Evolutionary conservation across 1,284 basidiomycete genomes (phyloP).

Genomic region (Ganoderma multipileum): DNA sequence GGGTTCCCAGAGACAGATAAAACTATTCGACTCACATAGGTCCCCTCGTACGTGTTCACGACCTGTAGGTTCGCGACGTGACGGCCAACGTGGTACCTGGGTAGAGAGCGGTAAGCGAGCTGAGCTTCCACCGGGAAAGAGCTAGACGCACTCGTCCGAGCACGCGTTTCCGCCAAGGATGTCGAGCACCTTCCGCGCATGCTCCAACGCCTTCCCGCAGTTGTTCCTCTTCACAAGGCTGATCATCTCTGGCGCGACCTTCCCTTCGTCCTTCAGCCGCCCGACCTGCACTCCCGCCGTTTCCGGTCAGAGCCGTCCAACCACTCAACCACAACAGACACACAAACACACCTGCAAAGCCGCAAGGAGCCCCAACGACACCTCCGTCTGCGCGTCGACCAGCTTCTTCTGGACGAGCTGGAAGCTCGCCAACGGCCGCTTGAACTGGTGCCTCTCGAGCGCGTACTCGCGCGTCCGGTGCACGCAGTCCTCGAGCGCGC

Average conservation of each 20-base stretch:
- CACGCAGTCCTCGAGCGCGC: constrained; percentile 93
- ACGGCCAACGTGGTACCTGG: constrained; percentile 86
- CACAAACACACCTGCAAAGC: constrained; percentile 54
- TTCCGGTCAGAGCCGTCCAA: background rate
- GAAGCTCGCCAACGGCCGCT: constrained; percentile 90
- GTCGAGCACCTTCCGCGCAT: constrained; percentile 82
- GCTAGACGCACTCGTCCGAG: constrained; percentile 79
- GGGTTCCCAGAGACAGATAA: background rate
- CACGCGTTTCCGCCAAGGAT: constrained; percentile 92
- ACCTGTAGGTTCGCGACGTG: constrained; percentile 94
- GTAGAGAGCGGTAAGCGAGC: background rate
- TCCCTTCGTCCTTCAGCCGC: constrained; percentile 85
- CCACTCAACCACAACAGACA: background rate
- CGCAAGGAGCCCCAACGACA: constrained; percentile 83
- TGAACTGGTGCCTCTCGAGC: constrained; percentile 90
- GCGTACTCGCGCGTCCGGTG: constrained; percentile 83
- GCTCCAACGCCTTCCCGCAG: constrained; percentile 90
- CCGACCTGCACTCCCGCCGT: constrained; percentile 66
- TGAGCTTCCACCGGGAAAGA: background rate
- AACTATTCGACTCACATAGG: constrained; percentile 51
- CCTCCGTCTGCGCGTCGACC: constrained; percentile 90
- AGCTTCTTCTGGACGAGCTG: constrained; percentile 98
- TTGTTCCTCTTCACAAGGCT: constrained; percentile 97
- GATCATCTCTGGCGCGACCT: constrained; percentile 91
- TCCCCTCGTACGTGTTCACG: constrained; percentile 92